These are phyloP conservation scores for Suhomyces terraborum DNA, from an alignment of 1,139 yeast genomes.

Conservation along the genomic window DNA sequence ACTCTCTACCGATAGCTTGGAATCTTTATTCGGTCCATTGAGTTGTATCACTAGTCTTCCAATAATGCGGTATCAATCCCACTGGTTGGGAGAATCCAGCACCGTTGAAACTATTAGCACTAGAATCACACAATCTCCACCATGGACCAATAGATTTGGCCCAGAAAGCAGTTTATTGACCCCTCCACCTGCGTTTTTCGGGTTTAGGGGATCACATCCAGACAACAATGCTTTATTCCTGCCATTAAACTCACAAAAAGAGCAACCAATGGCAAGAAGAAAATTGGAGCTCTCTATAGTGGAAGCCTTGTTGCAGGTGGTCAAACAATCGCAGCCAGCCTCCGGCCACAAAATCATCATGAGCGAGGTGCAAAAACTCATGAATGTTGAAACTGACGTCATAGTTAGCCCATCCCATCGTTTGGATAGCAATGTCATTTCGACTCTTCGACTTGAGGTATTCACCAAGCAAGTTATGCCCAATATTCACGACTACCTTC, in stretches of 20 bases:
- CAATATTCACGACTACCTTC: slow-evolving; percentile 17
- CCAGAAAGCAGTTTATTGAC: slow-evolving; percentile 11
- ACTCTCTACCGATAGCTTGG: slow-evolving; percentile 8
- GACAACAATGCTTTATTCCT: slow-evolving; percentile 20
- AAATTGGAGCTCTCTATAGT: slow-evolving; percentile 35
- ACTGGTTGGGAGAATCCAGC: slow-evolving; percentile 18
- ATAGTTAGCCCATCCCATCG: background rate
- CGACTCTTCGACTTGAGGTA: slow-evolving; percentile 12
- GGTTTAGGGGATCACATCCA: background rate
- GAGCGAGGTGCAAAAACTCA: slow-evolving; percentile 1
- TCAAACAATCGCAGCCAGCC: slow-evolving; percentile 10
- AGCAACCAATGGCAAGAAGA: slow-evolving; percentile 32
- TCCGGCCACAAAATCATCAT: slow-evolving; percentile 3
- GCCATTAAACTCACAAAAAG: slow-evolving; percentile 34
- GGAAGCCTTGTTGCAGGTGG: slow-evolving; percentile 19
- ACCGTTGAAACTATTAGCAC: background rate
- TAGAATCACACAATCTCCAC: background rate
- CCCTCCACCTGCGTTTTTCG: slow-evolving; percentile 4
- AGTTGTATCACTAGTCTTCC: slow-evolving; percentile 14
- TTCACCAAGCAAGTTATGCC: slow-evolving; percentile 8
- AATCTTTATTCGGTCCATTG: slow-evolving; percentile 6
- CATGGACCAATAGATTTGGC: background rate
- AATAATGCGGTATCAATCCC: slow-evolving; percentile 15
- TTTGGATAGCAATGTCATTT: slow-evolving; percentile 1
- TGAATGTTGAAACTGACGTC: slow-evolving; percentile 1